A percentile compares a stretch with the other conserved stretches of the same genome.
Evolutionary conservation across 1,139 yeast species (phyloP).

Genomic region (Arxiozyma slooffiae): DNA sequence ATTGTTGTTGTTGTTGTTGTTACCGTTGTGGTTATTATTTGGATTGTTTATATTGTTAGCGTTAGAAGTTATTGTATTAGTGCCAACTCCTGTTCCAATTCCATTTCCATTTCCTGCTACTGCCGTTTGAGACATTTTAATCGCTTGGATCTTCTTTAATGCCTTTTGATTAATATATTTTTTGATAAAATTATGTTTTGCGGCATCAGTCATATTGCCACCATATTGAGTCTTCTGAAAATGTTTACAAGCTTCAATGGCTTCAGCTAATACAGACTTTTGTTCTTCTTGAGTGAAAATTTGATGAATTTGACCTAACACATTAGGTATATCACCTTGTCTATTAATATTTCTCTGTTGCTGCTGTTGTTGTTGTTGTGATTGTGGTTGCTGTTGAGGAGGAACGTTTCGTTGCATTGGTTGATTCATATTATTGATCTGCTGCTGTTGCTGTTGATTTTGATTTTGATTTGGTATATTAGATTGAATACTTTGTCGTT

Average conservation of each 20-base stretch:
- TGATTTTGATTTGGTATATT: constrained; percentile 19
- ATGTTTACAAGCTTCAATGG: constrained; percentile 27
- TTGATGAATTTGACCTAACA: constrained; percentile 30
- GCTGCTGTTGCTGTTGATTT: constrained; percentile 19
- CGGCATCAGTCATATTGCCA: constrained; percentile 22
- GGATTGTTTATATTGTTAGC: constrained; percentile 2
- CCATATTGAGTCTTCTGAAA: constrained; percentile 25
- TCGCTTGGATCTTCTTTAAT: constrained; percentile 31
- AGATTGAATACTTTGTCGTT: constrained; percentile 15
- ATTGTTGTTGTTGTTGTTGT: constrained; percentile 1
- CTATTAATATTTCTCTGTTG: constrained; percentile 13
- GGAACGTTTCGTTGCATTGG: constrained; percentile 16
- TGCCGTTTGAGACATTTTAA: constrained; percentile 23
- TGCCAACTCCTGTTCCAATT: background rate
- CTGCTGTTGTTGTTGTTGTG: constrained; percentile 9
- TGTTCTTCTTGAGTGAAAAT: constrained; percentile 31
- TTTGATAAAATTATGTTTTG: constrained; percentile 26
- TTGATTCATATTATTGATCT: constrained; percentile 15
- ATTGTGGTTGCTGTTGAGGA: constrained; percentile 10
- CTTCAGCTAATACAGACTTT: constrained; percentile 26
- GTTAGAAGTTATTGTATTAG: background rate
- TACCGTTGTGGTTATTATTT: constrained; percentile 2
- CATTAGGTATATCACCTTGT: constrained; percentile 26
- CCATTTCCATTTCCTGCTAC: constrained; percentile 3
- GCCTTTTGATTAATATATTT: constrained; percentile 35